Base-by-base conservation (phyloP, 2,329 filamentous ascomycete genomes). In the Beauveria asiatica region DNA sequence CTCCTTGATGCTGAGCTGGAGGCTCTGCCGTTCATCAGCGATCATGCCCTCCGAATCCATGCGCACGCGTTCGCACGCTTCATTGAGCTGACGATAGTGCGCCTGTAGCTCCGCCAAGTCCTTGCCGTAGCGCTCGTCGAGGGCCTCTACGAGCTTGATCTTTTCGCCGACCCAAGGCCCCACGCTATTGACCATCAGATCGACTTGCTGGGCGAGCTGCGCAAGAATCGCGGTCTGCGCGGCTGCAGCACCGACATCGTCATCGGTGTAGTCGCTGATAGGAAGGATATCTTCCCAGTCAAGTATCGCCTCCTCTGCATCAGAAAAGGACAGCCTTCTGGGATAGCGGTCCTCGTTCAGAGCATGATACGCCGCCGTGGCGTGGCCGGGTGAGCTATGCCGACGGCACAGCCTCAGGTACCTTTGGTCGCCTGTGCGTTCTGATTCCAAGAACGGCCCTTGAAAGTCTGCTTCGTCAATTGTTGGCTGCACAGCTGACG, bases 1-100 rank as follows among this genome's bases (percentile, higher is more conserved):
- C 64, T 94, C 89, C 70, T 88, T 88, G 62, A 92, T 78, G 17
- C 82, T 81, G 69, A 94, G 90, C 4, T 82, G 83, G 42, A 96
- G 76, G 57, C 82, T 80, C 23, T 80, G 79, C 45, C 86, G 83
- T 73, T 95, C 89, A 52, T 87, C 83, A 0, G 80, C 79, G 10
- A 96, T 74, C 17, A 91, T 75, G 61, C 89, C 87, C 39, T 87
- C 83, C 1, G 87, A 86, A 61, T 81, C 80, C 60, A 88, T 81
- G 63, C 86, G 83, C 17, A 92, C 78, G 17, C 80, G 79, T 64
- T 88, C 83, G 65, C 89, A 90, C 17, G 83, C 82, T 48, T 90
- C 85, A n/a, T 84, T 78, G 21, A 88, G 82, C 57, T 88, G 84
- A 44, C 86, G 80, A 70, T 92, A 92, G 3, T 91, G 74, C 0